These are phyloP conservation scores for Gracilaria vermiculophylla DNA, from an alignment of 23 red algal species.

Conservation along the genomic window DNA sequence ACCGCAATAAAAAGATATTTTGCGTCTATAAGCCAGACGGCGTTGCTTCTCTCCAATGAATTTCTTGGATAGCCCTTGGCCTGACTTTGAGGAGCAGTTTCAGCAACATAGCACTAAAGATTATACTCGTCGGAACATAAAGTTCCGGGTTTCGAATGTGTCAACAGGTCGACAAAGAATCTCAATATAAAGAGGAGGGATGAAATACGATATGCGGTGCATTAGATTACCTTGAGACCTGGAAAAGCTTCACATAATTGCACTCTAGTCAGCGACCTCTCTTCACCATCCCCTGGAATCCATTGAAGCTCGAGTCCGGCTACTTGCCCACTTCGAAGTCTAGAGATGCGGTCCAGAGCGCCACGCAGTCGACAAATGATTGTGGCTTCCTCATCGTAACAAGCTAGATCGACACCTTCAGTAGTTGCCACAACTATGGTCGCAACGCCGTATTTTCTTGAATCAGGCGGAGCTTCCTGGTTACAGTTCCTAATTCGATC, in stretches of 20 bases:
- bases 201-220: background rate
- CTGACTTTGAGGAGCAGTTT: background rate
- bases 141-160: background rate
- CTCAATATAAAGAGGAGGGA: background rate
- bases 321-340: slow-evolving; percentile 20
- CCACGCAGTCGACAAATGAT: slow-evolving; percentile 38
- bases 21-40: background rate
- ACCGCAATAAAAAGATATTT: slow-evolving; percentile 46
- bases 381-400: slow-evolving; percentile 33
- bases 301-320: slow-evolving; percentile 53
- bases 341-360: slow-evolving; percentile 32
- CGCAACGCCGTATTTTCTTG: slow-evolving; percentile 50
- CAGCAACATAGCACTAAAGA: background rate
- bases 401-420: slow-evolving; percentile 43
- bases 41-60: background rate
- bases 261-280: slow-evolving; percentile 16
- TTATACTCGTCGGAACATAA: background rate
- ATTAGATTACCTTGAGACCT: slow-evolving; percentile 24
- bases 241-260: slow-evolving; percentile 48
- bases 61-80: background rate
- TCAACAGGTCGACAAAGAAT: slow-evolving; percentile 12
- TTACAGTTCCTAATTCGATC: slow-evolving; percentile 23
- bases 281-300: slow-evolving; percentile 14
- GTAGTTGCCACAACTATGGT: slow-evolving; percentile 57
- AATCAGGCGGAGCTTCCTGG: background rate